Evolutionary conservation across 306 rosid species (phyloP).

Genomic region (Hippophae rhamnoides): DNA sequence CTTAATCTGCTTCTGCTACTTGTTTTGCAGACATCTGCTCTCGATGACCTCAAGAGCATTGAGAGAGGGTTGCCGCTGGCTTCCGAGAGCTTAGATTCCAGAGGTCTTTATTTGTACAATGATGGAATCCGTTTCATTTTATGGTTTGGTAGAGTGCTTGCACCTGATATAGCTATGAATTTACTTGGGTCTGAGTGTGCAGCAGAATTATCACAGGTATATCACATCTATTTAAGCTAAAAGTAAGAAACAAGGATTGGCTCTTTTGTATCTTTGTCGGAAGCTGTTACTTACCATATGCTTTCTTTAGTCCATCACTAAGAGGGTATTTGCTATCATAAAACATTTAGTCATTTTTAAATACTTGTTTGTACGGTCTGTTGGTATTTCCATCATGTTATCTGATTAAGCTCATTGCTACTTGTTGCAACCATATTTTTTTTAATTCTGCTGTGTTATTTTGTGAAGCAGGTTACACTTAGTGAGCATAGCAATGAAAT

Average conservation of each 20-base stretch:
- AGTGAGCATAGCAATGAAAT: constrained; percentile 52
- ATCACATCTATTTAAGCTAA: constrained; percentile 9
- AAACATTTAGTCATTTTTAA: too few relatives aligned
- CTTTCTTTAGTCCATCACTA: too few relatives aligned
- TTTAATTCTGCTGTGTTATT: constrained; percentile 9
- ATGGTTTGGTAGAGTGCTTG: constrained; percentile 91
- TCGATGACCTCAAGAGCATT: constrained; percentile 38
- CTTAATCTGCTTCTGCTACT: constrained; percentile 23
- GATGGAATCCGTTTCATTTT: constrained; percentile 74
- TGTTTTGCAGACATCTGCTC: constrained; percentile 40
- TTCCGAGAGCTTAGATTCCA: constrained; percentile 78
- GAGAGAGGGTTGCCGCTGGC: constrained; percentile 74
- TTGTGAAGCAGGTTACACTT: constrained; percentile 51
- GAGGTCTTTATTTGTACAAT: constrained; percentile 73
- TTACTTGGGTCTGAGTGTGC: constrained; percentile 83
- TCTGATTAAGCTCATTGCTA: not conserved
- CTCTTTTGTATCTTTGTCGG: too few relatives aligned
- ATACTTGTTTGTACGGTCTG: too few relatives aligned
- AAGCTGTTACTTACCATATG: too few relatives aligned
- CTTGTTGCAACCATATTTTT: not conserved
- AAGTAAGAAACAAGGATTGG: not conserved
- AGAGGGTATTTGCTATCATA: too few relatives aligned
- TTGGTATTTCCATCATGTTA: too few relatives aligned
- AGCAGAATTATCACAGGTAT: constrained; percentile 90
- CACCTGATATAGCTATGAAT: constrained; percentile 87